Evolutionary conservation across 2,329 filamentous ascomycete genomes (phyloP), one percentile per base, ranked within the genome.

Genomic region (Rutstroemia sp.): DNA sequence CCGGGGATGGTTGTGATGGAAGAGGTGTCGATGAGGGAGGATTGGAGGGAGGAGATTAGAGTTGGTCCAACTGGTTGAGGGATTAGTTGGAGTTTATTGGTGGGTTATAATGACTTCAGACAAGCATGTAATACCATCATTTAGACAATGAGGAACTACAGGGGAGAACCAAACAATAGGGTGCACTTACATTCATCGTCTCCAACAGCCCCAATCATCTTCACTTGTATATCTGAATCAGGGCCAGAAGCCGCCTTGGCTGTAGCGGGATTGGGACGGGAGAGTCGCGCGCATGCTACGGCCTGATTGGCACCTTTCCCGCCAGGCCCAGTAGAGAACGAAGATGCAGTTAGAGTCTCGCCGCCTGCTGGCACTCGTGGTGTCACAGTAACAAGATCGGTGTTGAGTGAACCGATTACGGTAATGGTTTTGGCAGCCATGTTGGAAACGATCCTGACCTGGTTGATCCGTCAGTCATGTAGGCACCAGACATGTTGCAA

Each of bases 301-400:
- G 91, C 92, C 75, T 97, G 92, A 76, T 97, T 97, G 59, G 92
- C 91, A 62, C 92, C 92, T 75, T 99, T 99, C 57, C 94, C 92
- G 66, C 92, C 94, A 30, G 88, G 86, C 45, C 88, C 91, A 38
- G 86, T 90, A 68, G 80, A 80, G 74, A 95, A 95, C 19, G 83
- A 84, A 62, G 77, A 84, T 49, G 90, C 82, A 2, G 88, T 92
- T 52, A 97, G 79, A 2, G 92, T 97, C 74, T 99, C 92, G 63
- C 92, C 94, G 0, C 87, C 85, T 1, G 79, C 75, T 1, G 94
- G 92, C 61, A 96, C 83, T 61, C 92, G 89, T 5, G 89, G 78
- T 37, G 94, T 94, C 66, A 90, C 85, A 42, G 90, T 92, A 61
- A 96, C 89, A 61, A 97, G 85, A 75, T 99, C 92, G 70, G 90